A percentile compares a stretch with the other conserved stretches of the same genome.
Evolutionary conservation across 805 yeast species (phyloP).

Genomic region (Metschnikowia bowlesiae): DNA sequence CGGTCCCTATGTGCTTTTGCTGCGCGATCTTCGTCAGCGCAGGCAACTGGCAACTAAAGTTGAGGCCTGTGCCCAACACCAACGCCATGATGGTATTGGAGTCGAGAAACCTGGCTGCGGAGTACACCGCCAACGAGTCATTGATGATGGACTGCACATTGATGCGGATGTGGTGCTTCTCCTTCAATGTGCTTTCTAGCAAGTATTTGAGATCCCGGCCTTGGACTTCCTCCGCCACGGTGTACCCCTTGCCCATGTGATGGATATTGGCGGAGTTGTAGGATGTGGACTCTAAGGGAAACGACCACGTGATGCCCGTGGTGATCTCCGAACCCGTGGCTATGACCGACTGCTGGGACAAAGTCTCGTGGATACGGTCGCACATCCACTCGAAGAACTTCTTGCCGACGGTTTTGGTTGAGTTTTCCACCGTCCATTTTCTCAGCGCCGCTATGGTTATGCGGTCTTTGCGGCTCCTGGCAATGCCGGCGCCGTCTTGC

Average conservation of each 20-base stretch:
- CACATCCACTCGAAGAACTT: conserved; percentile 44
- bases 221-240: conserved; percentile 38
- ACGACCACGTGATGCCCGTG: conserved; percentile 54
- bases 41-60: conserved; percentile 43
- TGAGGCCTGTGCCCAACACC: conserved; percentile 68
- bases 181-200: conserved; percentile 30
- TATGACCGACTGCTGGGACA: conserved; percentile 19
- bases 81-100: conserved; percentile 43
- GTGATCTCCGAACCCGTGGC: conserved; percentile 19
- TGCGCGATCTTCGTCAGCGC: conserved; percentile 16
- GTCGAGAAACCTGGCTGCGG: conserved; percentile 46
- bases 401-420: conserved; percentile 35
- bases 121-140: conserved; percentile 62
- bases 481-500: background rate
- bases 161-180: conserved; percentile 23
- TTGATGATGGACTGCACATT: conserved; percentile 48
- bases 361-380: conserved; percentile 25
- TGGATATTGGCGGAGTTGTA: conserved; percentile 44
- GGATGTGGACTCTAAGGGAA: conserved; percentile 43
- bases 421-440: conserved; percentile 37
- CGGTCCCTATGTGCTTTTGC: conserved; percentile 9
- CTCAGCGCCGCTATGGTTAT: conserved; percentile 26
- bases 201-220: conserved; percentile 40
- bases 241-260: conserved; percentile 61
- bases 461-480: conserved; percentile 17